These are phyloP conservation scores for Aureobasidium musti DNA, from an alignment of 2,329 filamentous ascomycete species.

Conservation along the genomic window DNA sequence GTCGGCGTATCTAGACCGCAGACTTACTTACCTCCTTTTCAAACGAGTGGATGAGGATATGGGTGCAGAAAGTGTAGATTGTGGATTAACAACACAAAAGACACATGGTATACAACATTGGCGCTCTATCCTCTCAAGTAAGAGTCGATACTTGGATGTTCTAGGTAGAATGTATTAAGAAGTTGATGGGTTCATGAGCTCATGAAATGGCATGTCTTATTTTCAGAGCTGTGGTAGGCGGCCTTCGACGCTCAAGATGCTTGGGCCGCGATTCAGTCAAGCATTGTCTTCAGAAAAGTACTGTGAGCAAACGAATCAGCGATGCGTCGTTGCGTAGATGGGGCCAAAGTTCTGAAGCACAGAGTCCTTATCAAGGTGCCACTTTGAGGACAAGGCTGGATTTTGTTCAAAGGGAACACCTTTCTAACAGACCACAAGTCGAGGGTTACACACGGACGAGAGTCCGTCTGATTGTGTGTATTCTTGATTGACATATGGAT, in stretches of 20 bases:
- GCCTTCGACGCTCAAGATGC: neutral
- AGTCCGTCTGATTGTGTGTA: neutral
- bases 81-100: neutral
- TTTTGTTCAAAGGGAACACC: neutral
- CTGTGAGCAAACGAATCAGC: neutral
- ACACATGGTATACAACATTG: neutral
- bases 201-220: neutral
- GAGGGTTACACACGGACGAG: neutral
- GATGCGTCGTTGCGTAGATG: neutral
- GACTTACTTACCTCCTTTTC: neutral
- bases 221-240: neutral
- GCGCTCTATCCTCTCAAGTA: neutral
- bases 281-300: neutral
- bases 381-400: neutral
- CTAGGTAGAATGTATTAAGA: neutral
- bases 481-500: neutral
- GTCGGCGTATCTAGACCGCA: no score
- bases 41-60: neutral
- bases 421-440: neutral
- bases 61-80: neutral
- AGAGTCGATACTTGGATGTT: neutral
- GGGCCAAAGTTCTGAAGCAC: neutral
- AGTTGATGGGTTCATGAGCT: neutral
- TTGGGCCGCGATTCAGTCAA: neutral
- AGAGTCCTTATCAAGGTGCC: neutral